Conservation (phyloP, 2,329 filamentous ascomycete species). For the Fusarium sp. region DNA sequence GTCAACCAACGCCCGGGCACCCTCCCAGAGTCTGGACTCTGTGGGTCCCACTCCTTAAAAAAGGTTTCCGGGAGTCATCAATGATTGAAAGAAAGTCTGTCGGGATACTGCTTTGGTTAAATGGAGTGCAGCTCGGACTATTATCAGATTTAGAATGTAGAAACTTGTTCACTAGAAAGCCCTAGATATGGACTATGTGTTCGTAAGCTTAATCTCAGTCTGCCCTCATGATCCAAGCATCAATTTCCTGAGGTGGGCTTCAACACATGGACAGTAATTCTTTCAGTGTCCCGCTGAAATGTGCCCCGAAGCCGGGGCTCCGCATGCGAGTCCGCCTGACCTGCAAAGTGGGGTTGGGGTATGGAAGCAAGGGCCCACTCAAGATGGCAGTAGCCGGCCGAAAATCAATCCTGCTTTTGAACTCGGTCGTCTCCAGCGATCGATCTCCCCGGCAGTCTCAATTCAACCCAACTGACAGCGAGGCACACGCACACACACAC, state of each 20-base stretch:
- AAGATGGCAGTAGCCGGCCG: slow-evolving; percentile 34
- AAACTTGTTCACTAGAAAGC: neutral
- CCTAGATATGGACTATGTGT: neutral
- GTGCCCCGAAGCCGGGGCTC: slow-evolving; percentile 39
- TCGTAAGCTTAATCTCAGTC: slow-evolving; percentile 17
- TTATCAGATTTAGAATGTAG: neutral
- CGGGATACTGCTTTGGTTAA: slow-evolving; percentile 26
- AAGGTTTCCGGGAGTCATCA: slow-evolving; percentile 31
- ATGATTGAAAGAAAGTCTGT: slow-evolving; percentile 11
- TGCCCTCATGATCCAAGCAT: slow-evolving; percentile 11
- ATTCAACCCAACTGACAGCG: neutral
- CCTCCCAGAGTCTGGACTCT: slow-evolving; percentile 22
- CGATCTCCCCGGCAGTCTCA: slow-evolving; percentile 24
- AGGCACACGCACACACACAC: neutral
- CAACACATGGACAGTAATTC: slow-evolving; percentile 11
- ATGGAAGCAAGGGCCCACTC: slow-evolving; percentile 28
- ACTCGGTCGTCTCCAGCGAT: slow-evolving; percentile 30
- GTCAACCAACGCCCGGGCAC: slow-evolving; percentile 17
- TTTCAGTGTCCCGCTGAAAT: slow-evolving; percentile 27
- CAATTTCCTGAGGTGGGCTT: slow-evolving; percentile 24
- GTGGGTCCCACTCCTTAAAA: slow-evolving; percentile 19
- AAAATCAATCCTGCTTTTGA: slow-evolving; percentile 34
- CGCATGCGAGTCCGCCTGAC: slow-evolving; percentile 41
- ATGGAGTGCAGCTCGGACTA: neutral
- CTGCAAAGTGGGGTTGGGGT: slow-evolving; percentile 44